Evolutionary conservation across 441 rosid genomes (phyloP).

Genomic region (Pelargonium myrrhifolium): DNA sequence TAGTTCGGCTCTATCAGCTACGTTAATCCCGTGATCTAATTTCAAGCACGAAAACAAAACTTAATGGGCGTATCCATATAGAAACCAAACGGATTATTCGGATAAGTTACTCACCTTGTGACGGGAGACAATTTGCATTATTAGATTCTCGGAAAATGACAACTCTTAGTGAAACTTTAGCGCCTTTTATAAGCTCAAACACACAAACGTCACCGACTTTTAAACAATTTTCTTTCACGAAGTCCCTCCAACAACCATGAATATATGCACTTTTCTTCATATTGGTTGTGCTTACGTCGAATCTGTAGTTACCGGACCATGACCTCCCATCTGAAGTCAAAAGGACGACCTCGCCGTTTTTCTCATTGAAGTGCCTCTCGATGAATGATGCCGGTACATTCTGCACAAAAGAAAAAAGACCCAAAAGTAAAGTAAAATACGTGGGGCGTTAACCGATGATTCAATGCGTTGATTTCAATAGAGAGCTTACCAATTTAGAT

Average conservation of each 20-base stretch:
- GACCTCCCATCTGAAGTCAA: not conserved
- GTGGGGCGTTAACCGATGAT: not conserved
- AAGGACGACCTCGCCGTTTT: not conserved
- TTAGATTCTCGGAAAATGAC: not conserved
- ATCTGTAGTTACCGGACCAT: too few relatives aligned
- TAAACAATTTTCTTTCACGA: not conserved
- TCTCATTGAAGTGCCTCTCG: not conserved
- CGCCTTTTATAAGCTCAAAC: not conserved
- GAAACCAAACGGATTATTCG: too few relatives aligned
- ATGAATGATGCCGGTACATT: not conserved
- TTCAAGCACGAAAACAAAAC: not conserved
- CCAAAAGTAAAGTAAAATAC: not conserved
- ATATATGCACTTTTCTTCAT: not conserved
- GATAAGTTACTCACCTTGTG: not conserved
- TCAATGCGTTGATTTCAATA: not conserved
- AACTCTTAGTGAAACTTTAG: not conserved
- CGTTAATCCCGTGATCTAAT: not conserved
- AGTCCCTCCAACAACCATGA: not conserved
- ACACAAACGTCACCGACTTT: not conserved
- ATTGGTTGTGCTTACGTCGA: not conserved
- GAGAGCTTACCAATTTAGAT: not conserved
- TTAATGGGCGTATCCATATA: not conserved
- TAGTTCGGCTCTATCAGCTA: not conserved
- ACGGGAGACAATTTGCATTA: not conserved
- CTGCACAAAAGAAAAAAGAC: not conserved